A percentile compares a stretch with the other conserved stretches of the same genome.
Conservation (phyloP, 495 filamentous ascomycete species). For the Penicillium mononematosum region DNA sequence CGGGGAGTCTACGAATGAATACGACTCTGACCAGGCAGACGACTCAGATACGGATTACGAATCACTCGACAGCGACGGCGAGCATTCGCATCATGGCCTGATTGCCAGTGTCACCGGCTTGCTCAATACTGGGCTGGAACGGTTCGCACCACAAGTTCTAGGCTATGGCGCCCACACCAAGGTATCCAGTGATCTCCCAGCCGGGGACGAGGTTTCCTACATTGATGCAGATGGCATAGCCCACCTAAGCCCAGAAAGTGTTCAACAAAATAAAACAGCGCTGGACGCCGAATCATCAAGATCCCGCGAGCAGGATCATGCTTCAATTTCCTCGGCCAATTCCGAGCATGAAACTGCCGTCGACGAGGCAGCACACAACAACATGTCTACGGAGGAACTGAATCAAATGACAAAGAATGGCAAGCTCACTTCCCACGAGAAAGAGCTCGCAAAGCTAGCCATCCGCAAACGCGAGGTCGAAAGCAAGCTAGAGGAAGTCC, state of each 20-base stretch:
- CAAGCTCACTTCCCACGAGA: slow-evolving; percentile 58
- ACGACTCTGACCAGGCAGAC: slow-evolving; percentile 6
- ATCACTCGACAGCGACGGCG: slow-evolving; percentile 16
- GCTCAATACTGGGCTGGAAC: slow-evolving; percentile 40
- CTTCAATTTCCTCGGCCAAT: slow-evolving; percentile 24
- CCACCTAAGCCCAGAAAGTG: slow-evolving; percentile 13
- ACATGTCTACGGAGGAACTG: slow-evolving; percentile 25
- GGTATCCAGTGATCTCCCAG: slow-evolving; percentile 22
- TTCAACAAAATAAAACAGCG: slow-evolving; percentile 13
- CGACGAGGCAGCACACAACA: slow-evolving; percentile 24
- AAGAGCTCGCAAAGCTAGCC: slow-evolving; percentile 72
- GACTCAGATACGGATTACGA: slow-evolving; percentile 19
- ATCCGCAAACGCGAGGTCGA: slow-evolving; percentile 67
- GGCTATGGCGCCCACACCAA: slow-evolving; percentile 46
- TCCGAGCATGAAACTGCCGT: slow-evolving; percentile 22
- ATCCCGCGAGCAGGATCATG: slow-evolving; percentile 13
- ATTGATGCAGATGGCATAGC: slow-evolving; percentile 2
- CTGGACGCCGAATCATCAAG: background rate
- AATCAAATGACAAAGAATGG: slow-evolving; percentile 34
- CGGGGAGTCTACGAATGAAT: slow-evolving; percentile 15
- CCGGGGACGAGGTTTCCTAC: slow-evolving; percentile 11
- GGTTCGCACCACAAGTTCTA: slow-evolving; percentile 48
- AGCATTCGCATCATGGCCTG: slow-evolving; percentile 39
- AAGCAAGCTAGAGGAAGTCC: slow-evolving; percentile 59
- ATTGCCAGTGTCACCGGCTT: slow-evolving; percentile 45